Evolutionary conservation across 2,329 filamentous ascomycete genomes (phyloP), one percentile per base, ranked within the genome.

Genomic region (Akanthomyces muscarius): DNA sequence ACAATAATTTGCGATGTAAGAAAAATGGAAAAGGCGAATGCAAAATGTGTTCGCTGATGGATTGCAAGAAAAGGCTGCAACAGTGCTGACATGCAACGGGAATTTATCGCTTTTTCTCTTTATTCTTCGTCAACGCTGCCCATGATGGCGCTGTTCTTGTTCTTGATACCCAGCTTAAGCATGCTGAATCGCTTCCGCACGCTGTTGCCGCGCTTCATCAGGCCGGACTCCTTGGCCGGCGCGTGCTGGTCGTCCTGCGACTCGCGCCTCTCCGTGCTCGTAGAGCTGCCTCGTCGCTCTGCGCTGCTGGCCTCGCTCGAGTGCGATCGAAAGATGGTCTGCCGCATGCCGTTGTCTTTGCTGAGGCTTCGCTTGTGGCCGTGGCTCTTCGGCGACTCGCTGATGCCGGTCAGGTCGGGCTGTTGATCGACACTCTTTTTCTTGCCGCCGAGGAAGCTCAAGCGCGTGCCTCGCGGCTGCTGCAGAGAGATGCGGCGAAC

Each of bases 151-250:
- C 74, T 80, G 55, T 74, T 77, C 73, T 86, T 88, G 71, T 78
- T 79, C 77, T 90, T 91, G 73, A 87, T 88, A 36, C 89, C 88
- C 57, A 92, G 81, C 73, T 89, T 90, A 70, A 96, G 80, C 69
- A 92, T 80, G 73, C 90, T 95, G 67, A 96, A 80, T 70, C 92
- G 79, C 78, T 92, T 94, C 76, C 88, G 86, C 67, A 96, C 84
- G 63, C 87, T 89, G 42, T 84, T 51, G 33, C 63, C 85, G 59
- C 84, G 83, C 70, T 81, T 81, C 62, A 75, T 72, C 44, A 78
- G 71, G 4, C 76, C 74, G 33, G 73, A 71, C 44, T 75, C 79
- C 50, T 71, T 72, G 38, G 71, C 68, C 0, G 62, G 61, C 25
- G 69, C 61, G 52, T 71, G 68, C 11, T 70, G 66, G 23, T 70